Conservation (phyloP, 768 basidiomycete species). For the Leccinellum albellum region DNA sequence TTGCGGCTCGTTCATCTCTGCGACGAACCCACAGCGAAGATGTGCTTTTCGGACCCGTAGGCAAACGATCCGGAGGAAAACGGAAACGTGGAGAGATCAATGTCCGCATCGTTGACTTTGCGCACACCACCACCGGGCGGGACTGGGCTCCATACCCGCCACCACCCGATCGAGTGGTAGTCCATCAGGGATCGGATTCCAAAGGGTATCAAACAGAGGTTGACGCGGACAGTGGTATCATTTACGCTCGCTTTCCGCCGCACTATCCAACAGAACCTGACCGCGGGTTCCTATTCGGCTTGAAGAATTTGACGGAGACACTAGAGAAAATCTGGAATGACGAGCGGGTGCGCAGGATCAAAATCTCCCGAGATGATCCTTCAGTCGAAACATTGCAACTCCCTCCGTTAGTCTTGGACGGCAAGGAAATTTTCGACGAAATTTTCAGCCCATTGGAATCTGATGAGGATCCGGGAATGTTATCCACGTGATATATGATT, state of each 20-base stretch:
- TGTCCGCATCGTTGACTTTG: slow-evolving; percentile 97
- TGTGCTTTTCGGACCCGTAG: slow-evolving; percentile 61
- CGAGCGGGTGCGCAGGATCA: slow-evolving; percentile 69
- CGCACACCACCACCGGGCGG: slow-evolving; percentile 92
- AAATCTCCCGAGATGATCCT: slow-evolving; percentile 57
- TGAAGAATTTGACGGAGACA: slow-evolving; percentile 74
- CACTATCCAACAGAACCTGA: slow-evolving; percentile 88
- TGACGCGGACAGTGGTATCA: slow-evolving; percentile 76
- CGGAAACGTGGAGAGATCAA: slow-evolving; percentile 88
- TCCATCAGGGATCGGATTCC: slow-evolving; percentile 49
- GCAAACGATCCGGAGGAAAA: slow-evolving; percentile 58
- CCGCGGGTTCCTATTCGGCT: slow-evolving; percentile 88
- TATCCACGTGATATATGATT: slow-evolving; percentile 53
- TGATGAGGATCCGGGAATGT: slow-evolving; percentile 69
- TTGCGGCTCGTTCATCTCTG: slow-evolving; percentile 43
- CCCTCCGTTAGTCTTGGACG: slow-evolving; percentile 62
- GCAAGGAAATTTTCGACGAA: slow-evolving; percentile 76
- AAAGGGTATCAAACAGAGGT: slow-evolving; percentile 81
- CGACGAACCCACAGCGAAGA: slow-evolving; percentile 82
- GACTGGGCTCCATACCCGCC: slow-evolving; percentile 78
- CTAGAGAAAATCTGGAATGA: slow-evolving; percentile 86
- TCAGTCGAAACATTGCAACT: slow-evolving; percentile 46
- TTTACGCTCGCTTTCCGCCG: slow-evolving; percentile 93
- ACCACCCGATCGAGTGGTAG: slow-evolving; percentile 35
- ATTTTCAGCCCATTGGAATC: slow-evolving; percentile 51